Evolutionary conservation across 2,329 filamentous ascomycete species (phyloP).

Genomic region (Fusarium buharicum): DNA sequence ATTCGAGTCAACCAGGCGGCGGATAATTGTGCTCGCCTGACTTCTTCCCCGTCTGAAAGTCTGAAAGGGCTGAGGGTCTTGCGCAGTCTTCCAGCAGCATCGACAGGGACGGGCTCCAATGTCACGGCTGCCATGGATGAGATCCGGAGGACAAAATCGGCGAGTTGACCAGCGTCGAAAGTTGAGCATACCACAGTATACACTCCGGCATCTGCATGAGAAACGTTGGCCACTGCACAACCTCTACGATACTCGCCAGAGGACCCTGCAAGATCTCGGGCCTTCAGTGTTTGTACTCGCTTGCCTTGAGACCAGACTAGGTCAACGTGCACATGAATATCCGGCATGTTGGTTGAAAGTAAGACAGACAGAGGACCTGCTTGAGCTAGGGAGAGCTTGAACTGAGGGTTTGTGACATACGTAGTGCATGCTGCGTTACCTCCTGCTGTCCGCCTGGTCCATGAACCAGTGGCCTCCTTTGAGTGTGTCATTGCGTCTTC

Average conservation of each 20-base stretch:
- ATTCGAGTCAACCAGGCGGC: conserved; percentile 67
- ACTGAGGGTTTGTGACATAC: conserved; percentile 91
- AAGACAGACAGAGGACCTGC: conserved; percentile 75
- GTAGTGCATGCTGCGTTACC: conserved; percentile 81
- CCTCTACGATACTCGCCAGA: conserved; percentile 90
- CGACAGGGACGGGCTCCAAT: conserved; percentile 71
- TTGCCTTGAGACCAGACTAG: conserved; percentile 81
- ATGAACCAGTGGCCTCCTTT: conserved; percentile 70
- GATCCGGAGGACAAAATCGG: conserved; percentile 79
- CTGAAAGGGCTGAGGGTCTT: conserved; percentile 67
- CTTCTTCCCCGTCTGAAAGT: conserved; percentile 57
- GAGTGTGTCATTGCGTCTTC: conserved; percentile 67
- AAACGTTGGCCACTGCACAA: conserved; percentile 75
- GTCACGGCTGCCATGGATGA: conserved; percentile 68
- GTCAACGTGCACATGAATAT: conserved; percentile 84
- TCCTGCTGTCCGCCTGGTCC: conserved; percentile 83
- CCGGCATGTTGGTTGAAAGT: conserved; percentile 72
- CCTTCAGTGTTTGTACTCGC: conserved; percentile 74
- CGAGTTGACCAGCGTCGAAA: conserved; percentile 82
- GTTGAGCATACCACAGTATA: conserved; percentile 94
- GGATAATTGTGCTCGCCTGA: conserved; percentile 54
- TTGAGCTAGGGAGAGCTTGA: conserved; percentile 68
- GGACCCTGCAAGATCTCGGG: conserved; percentile 81
- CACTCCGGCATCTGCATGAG: conserved; percentile 71
- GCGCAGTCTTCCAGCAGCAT: conserved; percentile 79